These are phyloP conservation scores for Syzygium grande DNA, from an alignment of 345 rosid genomes.

Conservation along the genomic window DNA sequence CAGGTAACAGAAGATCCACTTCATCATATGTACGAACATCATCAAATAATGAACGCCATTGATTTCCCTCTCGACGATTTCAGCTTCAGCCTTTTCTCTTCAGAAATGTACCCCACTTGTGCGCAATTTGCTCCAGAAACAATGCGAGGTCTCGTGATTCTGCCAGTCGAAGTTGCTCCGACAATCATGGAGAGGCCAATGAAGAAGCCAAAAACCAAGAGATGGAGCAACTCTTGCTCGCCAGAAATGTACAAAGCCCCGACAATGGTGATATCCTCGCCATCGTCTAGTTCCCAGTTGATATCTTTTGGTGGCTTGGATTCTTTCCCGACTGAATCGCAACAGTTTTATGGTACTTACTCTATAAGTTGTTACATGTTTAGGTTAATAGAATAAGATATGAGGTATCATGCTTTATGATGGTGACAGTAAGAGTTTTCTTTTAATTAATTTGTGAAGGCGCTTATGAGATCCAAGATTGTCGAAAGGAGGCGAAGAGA, in stretches of 20 bases:
- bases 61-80: background rate
- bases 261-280: constrained; percentile 5
- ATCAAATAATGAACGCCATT: background rate
- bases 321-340: constrained; percentile 7
- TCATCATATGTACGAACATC: background rate
- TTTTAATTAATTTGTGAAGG: background rate
- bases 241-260: background rate
- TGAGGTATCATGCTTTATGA: background rate
- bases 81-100: background rate
- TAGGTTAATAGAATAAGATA: background rate
- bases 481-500: constrained; percentile 5
- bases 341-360: background rate
- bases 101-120: background rate
- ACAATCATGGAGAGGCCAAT: constrained; percentile 13
- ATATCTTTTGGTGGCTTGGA: constrained; percentile 29
- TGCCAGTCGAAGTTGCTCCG: background rate
- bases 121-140: background rate
- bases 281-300: constrained; percentile 27
- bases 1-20: background rate
- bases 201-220: constrained; percentile 25
- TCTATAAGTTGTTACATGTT: background rate
- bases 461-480: background rate
- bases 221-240: constrained; percentile 19
- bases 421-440: background rate
- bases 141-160: background rate